phyloP scores from a whole-genome alignment of 2,329 filamentous ascomycete species.

The Balansia obtecta region DNA sequence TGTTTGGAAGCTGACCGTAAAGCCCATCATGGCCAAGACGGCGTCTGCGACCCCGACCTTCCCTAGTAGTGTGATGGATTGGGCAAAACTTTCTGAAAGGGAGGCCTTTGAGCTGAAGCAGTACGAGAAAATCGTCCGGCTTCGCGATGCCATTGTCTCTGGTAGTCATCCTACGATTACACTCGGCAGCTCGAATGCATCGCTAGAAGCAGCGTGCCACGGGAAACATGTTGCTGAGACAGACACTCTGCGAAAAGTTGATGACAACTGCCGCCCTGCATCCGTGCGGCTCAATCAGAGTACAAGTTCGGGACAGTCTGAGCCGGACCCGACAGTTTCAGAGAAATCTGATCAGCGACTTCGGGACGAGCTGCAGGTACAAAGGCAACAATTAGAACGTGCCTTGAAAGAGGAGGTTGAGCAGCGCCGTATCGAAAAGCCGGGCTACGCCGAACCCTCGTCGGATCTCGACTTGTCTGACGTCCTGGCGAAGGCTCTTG shows the following conservation, averaged over 20 bases:
- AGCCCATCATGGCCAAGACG: conserved; percentile 3
- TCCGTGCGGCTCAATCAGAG: conserved; percentile 11
- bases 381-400: conserved; percentile 71
- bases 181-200: conserved; percentile 26
- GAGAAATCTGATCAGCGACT: conserved; percentile 78
- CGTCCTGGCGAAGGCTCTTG: conserved; percentile 58
- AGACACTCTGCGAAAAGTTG: neutral
- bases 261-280: neutral
- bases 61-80: neutral
- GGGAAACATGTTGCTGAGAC: neutral
- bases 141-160: conserved; percentile 70
- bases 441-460: conserved; percentile 37
- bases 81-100: conserved; percentile 24
- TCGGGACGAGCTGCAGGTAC: conserved; percentile 67
- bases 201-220: conserved; percentile 7
- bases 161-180: conserved; percentile 59
- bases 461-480: conserved; percentile 61
- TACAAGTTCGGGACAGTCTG: conserved; percentile 41
- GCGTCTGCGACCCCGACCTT: neutral
- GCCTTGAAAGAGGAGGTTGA: conserved; percentile 66
- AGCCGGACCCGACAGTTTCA: conserved; percentile 72
- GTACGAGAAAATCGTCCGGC: conserved; percentile 68
- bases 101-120: conserved; percentile 48
- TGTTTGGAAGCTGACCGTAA: neutral
- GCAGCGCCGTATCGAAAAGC: conserved; percentile 36